Evolutionary conservation across 768 basidiomycete species (phyloP).

Genomic region (Piloderma croceum): DNA sequence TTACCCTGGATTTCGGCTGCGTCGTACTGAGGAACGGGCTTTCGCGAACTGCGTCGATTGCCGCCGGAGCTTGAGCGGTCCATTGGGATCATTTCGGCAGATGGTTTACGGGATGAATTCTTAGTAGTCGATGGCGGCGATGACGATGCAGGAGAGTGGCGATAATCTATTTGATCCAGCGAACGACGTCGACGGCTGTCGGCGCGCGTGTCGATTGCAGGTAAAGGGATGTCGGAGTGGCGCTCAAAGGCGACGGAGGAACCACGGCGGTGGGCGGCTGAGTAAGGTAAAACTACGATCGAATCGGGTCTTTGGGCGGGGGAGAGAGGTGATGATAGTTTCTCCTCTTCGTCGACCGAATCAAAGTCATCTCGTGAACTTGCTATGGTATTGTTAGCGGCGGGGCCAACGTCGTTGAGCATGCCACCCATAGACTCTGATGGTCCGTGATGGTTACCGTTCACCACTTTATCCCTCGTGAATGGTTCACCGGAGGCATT

Average conservation of each 20-base stretch:
- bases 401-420: background rate
- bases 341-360: background rate
- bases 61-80: background rate
- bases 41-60: conserved; percentile 36
- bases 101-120: too few relatives aligned
- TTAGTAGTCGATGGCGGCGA: background rate
- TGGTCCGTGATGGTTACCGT: background rate
- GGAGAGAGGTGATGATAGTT: background rate
- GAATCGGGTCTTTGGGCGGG: background rate
- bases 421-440: background rate
- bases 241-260: background rate
- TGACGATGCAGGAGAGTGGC: background rate
- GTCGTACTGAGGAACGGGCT: conserved; percentile 54
- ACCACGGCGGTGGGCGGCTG: background rate
- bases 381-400: background rate
- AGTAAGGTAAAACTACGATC: background rate
- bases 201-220: background rate
- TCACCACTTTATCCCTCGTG: background rate
- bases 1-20: conserved; percentile 21
- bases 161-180: background rate
- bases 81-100: background rate
- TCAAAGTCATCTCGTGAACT: background rate
- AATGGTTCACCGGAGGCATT: background rate
- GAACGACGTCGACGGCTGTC: background rate
- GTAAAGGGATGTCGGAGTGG: background rate